Evolutionary conservation across 1,139 yeast species (phyloP).

Genomic region (Candida labiduridarum): DNA sequence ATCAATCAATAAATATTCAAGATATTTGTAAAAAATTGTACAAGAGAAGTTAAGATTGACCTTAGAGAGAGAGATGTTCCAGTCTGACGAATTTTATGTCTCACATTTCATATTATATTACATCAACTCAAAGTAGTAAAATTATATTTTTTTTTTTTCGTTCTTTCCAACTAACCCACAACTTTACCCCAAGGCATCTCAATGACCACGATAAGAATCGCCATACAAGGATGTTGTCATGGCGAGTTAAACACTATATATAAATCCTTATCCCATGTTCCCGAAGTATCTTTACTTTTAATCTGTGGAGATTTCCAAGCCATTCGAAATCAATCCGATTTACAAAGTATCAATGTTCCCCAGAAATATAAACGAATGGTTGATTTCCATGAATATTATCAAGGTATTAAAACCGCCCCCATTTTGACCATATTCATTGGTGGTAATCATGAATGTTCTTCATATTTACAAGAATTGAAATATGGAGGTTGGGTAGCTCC

Average conservation of each 20-base stretch:
- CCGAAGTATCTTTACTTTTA: slow-evolving; percentile 61
- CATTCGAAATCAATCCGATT: slow-evolving; percentile 62
- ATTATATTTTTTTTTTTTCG: background rate
- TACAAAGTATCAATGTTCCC: slow-evolving; percentile 67
- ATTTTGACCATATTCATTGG: slow-evolving; percentile 82
- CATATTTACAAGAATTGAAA: slow-evolving; percentile 70
- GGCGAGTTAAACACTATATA: slow-evolving; percentile 76
- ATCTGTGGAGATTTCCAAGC: slow-evolving; percentile 91
- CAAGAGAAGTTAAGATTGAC: too few relatives aligned
- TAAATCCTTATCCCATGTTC: slow-evolving; percentile 20
- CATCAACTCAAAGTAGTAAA: too few relatives aligned
- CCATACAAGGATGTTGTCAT: slow-evolving; percentile 93
- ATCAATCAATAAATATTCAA: background rate
- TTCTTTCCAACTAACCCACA: background rate
- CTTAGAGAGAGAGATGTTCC: too few relatives aligned
- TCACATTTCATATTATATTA: too few relatives aligned
- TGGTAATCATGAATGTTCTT: slow-evolving; percentile 93
- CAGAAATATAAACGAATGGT: slow-evolving; percentile 61
- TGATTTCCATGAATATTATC: slow-evolving; percentile 76
- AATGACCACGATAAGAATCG: slow-evolving; percentile 34
- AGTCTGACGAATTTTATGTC: background rate
- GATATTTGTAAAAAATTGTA: background rate
- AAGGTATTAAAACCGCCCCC: slow-evolving; percentile 66
- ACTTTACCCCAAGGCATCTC: background rate
- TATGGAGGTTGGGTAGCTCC: slow-evolving; percentile 97